Base-by-base conservation (phyloP, 768 basidiomycete species). In the Lactifluus echinatus region DNA sequence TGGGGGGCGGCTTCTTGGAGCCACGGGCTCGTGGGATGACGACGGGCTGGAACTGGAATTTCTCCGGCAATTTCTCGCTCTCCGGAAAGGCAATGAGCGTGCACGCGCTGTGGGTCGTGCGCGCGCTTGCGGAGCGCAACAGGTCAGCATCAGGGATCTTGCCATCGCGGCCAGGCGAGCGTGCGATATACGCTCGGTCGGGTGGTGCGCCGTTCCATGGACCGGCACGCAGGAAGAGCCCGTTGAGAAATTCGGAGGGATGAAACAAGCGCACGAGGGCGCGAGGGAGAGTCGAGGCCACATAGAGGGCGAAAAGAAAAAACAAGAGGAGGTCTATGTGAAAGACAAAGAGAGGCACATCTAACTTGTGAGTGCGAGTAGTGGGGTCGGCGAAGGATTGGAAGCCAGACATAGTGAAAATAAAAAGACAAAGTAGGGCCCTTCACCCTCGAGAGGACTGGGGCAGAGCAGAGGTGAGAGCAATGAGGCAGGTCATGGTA, bases 1-100 rank as follows among this genome's bases (percentile, higher is more conserved):
- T 69, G 3, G 67, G 65, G 1, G 74, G 75, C 12, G 55, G 47
- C 47, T 50, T 42, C 17, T 29, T 14, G 37, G 31, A 24, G 14
- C 42, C 26, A 3, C 55, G 43, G 23, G 21, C 23, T 12, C 49
- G 48, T n/a, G 53, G 56, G 5, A 42, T 31, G 53, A 50, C 19
- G 33, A 54, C n/a, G 19, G 48, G 24, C 8, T 42, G 19, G 33
- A 44, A 40, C 8, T 42, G 19, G 33, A 44, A 40, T 24, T 21
- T 15, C 33, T 57, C 40, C n/a, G 29, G 15, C 2, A 24, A 14
- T 24, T 57, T 56, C 5, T 15, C 47, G 8, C 48, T 53, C 28
- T 51, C 61, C 24, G 53, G 44, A 1, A 31, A 14, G 15, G 19
- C 37, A 15, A 44, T 23, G 19, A 57, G 51, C 19, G 55, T 50